A percentile compares a stretch with the other conserved stretches of the same genome.
Evolutionary conservation across 768 basidiomycete genomes (phyloP).

Genomic region (Tylopilus vinaceipallidus): DNA sequence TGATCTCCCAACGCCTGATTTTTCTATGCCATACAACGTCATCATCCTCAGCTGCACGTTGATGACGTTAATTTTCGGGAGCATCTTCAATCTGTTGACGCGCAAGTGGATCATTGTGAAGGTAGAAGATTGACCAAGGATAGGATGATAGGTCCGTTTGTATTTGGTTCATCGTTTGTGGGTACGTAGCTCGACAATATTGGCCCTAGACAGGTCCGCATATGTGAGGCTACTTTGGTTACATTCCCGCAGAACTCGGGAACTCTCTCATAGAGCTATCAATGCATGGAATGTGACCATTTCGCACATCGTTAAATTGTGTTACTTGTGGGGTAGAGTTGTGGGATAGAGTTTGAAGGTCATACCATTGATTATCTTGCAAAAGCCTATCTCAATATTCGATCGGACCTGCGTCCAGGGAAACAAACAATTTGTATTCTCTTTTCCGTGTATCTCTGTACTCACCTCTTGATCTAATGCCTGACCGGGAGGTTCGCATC

Average conservation of each 20-base stretch:
- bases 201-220: neutral
- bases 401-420: too few species aligned
- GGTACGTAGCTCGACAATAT: neutral
- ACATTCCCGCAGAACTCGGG: neutral
- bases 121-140: slow-evolving; percentile 19
- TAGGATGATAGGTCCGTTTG: neutral
- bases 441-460: too few species aligned
- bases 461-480: too few species aligned
- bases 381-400: too few species aligned
- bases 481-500: too few species aligned
- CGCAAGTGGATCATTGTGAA: slow-evolving; percentile 68
- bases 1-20: slow-evolving; percentile 97
- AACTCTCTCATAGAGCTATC: neutral
- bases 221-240: neutral
- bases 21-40: slow-evolving; percentile 99
- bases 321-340: neutral
- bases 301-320: neutral
- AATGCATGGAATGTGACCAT: neutral
- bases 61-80: slow-evolving; percentile 91
- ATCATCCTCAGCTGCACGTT: slow-evolving; percentile 95
- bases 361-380: too few species aligned
- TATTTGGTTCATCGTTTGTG: neutral
- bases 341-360: too few species aligned
- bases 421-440: too few species aligned
- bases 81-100: slow-evolving; percentile 83